Evolutionary conservation across 495 filamentous ascomycete genomes (phyloP), one percentile per base, ranked within the genome.

Genomic region (Parathielavia hyrcaniae): DNA sequence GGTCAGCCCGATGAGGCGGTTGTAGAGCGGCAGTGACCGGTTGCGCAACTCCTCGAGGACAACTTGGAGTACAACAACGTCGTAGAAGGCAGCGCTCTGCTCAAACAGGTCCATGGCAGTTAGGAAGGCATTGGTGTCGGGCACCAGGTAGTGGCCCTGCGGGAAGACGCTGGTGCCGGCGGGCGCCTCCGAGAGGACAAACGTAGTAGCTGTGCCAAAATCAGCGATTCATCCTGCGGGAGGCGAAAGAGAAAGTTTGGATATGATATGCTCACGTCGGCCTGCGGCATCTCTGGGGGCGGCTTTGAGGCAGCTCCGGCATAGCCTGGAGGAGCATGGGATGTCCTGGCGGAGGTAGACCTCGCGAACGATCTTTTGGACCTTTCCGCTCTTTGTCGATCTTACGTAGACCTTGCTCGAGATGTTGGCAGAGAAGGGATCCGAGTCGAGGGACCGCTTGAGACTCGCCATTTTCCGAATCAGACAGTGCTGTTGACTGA

Each of bases 351-450:
- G 83, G 34, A 99, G 80, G 74, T 99, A 97, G 53, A 97, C 76
- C 77, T 99, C 93, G 47, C 90, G 84, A 58, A 97, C 95, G 70
- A 99, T 91, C 76, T 99, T 98, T 74, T 96, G 90, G 58, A 97
- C 93, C 76, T 96, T 97, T 67, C 93, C 93, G 71, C 82, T 89
- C 71, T 87, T 92, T 17, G 90, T 91, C 30, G 93, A 96, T 57
- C 93, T 79, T 60, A 97, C 86, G 65, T 91, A 99, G 61, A 93
- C 81, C 75, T 97, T 95, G 81, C 86, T 95, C 46, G 86, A 87
- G 55, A 96, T 87, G 71, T 87, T 93, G 49, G 82, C 77, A n/a
- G 83, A 78, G 50, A 82, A 78, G 16, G 83, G 79, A 64, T 91
- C 90, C 11, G 79, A 75, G 52, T 77, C 84, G 58, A 82, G 69